Base-by-base conservation (phyloP, 108 stramenopile species). In the Nannochloropsis gaditana region DNA sequence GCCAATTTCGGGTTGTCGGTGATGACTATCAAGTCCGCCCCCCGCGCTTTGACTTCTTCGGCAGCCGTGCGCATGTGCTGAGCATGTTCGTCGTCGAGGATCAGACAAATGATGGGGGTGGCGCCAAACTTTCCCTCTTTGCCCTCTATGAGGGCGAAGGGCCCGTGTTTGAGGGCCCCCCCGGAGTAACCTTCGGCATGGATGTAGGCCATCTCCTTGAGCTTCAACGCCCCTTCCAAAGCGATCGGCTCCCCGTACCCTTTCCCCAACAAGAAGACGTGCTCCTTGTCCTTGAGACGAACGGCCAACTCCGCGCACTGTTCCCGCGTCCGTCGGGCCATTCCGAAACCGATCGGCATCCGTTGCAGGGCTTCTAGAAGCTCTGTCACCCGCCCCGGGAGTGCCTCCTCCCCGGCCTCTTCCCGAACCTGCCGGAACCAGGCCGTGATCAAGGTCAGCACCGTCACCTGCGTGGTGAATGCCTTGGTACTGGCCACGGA, bases 401-500 rank as follows among this genome's bases (percentile, higher is more conserved):
- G n/a, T 73, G 73, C 85, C 85, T 95, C 95, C 19, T 86, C 79
- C 90, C 42, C 79, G 43, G 80, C 84, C 73, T 90, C 83, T 92
- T 90, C 92, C 83, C 90, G 45, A 9, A 81, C 83, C 45, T 97
- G 94, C 45, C 95, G 90, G 90, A 99, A 99, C 96, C 96, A 97
- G 17, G 97, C 84, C 2, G 99, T 96, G 85, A 99, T 91, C 89
- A 99, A 89, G 8, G 95, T 93, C 73, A 99, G 85, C n/a, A 97
- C 98, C 45, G 97, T 97, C 11, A 99, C 98, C 87, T 99, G 99
- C 9, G 97, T 97, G 2, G 98, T 97, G 90, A 98, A 99, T 3
- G 99, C 98, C 90, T 99, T 99, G 79, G 99, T 99, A 82, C 96
- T 96, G 2, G 99, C 99, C n/a, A 99, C 99, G 17, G 98, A 98